Percentiles rank a stretch among this genome's conserved stretches.
These are phyloP conservation scores for Fusarium transvaalense DNA, from an alignment of 2,329 filamentous ascomycete genomes.

Conservation along the genomic window DNA sequence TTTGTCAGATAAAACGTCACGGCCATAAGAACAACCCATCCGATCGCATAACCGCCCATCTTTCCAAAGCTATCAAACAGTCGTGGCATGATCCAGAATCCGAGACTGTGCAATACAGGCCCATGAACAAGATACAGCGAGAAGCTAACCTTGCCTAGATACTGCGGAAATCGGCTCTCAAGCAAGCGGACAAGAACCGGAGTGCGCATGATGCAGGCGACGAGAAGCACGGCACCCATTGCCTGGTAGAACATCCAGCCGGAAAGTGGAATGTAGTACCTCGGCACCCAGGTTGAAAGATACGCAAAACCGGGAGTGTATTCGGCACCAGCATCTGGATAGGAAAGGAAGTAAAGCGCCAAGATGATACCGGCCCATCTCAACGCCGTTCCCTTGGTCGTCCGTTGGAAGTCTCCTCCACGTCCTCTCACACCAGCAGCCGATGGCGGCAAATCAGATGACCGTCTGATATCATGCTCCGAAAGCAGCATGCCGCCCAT, in stretches of 20 bases:
- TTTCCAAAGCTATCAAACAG: conserved; percentile 55
- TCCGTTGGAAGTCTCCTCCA: conserved; percentile 7
- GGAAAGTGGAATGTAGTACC: conserved; percentile 54
- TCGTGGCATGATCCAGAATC: conserved; percentile 67
- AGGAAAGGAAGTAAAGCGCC: conserved; percentile 56
- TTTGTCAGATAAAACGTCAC: conserved; percentile 53
- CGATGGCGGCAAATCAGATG: conserved; percentile 37
- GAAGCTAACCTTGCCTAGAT: conserved; percentile 57
- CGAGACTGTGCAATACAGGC: conserved; percentile 69
- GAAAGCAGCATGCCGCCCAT: conserved; percentile 55
- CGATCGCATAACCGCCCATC: conserved; percentile 49
- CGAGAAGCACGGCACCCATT: conserved; percentile 54
- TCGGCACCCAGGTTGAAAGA: conserved; percentile 52
- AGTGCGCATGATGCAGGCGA: conserved; percentile 54
- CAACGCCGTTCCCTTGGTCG: conserved; percentile 26
- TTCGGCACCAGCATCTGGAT: conserved; percentile 56
- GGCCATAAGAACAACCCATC: conserved; percentile 50
- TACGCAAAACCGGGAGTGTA: conserved; percentile 55
- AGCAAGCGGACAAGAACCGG: conserved; percentile 47
- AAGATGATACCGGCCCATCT: conserved; percentile 50
- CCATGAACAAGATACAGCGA: conserved; percentile 62
- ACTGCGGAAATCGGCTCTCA: conserved; percentile 52
- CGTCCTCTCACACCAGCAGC: conserved; percentile 21
- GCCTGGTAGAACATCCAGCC: conserved; percentile 58
- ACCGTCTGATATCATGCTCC: conserved; percentile 53